A percentile compares a stretch with the other conserved stretches of the same genome.
These are phyloP conservation scores for Rhizopogon vinicolor DNA, from an alignment of 768 basidiomycete genomes.

Conservation along the genomic window DNA sequence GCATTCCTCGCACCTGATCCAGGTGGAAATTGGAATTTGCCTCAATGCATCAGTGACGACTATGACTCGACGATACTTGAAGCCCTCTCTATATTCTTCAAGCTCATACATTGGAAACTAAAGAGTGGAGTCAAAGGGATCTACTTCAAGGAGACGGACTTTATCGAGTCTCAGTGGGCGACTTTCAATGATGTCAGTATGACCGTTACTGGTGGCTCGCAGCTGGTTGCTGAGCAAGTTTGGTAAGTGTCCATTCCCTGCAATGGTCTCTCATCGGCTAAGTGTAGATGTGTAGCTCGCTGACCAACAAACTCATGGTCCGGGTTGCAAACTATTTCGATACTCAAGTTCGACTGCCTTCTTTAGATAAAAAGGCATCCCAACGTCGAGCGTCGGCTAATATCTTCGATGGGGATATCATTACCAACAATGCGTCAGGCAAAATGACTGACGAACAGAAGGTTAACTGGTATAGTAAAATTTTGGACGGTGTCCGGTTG, in stretches of 20 bases:
- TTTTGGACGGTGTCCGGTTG: slow-evolving; percentile 87
- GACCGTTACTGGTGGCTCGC: slow-evolving; percentile 81
- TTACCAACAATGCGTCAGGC: slow-evolving; percentile 29
- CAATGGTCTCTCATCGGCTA: background rate
- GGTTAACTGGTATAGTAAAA: slow-evolving; percentile 86
- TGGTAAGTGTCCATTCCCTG: slow-evolving; percentile 52
- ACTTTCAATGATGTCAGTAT: slow-evolving; percentile 92
- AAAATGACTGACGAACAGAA: slow-evolving; percentile 80
- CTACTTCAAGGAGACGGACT: slow-evolving; percentile 96
- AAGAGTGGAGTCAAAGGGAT: slow-evolving; percentile 90
- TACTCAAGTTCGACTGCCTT: slow-evolving; percentile 80
- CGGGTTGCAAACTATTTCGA: slow-evolving; percentile 94
- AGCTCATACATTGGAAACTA: slow-evolving; percentile 91
- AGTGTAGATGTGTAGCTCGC: slow-evolving; percentile 47
- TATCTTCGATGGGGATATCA: slow-evolving; percentile 32
- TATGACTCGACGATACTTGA: slow-evolving; percentile 90
- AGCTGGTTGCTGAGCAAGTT: slow-evolving; percentile 91
- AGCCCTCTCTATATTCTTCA: slow-evolving; percentile 86
- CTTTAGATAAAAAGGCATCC: slow-evolving; percentile 30
- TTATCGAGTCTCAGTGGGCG: slow-evolving; percentile 95
- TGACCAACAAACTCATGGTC: slow-evolving; percentile 90
- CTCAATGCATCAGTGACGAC: slow-evolving; percentile 82
- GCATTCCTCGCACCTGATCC: slow-evolving; percentile 87
- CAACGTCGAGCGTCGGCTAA: slow-evolving; percentile 24
- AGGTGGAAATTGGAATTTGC: slow-evolving; percentile 83